phyloP scores from a whole-genome alignment of 78 protist genomes.

The Dictyostelium firmibasis region DNA sequence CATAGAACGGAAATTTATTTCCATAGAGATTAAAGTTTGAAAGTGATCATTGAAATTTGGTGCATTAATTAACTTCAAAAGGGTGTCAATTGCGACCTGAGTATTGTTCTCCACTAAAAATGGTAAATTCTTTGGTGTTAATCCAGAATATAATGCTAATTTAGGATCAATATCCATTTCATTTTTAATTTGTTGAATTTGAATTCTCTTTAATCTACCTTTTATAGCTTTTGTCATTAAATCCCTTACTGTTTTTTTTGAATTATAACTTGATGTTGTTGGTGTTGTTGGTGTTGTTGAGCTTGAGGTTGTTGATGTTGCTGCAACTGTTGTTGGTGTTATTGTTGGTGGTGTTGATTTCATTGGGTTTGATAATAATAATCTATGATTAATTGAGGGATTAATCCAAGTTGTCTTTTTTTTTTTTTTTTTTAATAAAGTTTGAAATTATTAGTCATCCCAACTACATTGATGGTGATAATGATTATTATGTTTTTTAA shows the following conservation, averaged over 20 bases:
- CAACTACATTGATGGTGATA: too few species aligned
- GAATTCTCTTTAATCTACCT: conserved; percentile 41
- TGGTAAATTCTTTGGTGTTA: conserved; percentile 85
- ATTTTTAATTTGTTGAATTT: conserved; percentile 32
- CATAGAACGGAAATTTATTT: conserved; percentile 87
- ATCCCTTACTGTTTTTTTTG: conserved; percentile 53
- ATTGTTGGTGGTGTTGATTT: background rate
- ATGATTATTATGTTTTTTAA: background rate
- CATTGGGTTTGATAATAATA: conserved; percentile 26
- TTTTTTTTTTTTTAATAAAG: background rate
- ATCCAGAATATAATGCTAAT: conserved; percentile 85
- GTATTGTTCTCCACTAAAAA: conserved; percentile 92
- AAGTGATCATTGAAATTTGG: conserved; percentile 83
- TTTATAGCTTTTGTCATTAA: conserved; percentile 65
- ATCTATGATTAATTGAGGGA: conserved; percentile 39
- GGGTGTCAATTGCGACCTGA: conserved; percentile 88
- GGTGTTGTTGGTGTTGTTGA: background rate
- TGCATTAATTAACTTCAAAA: conserved; percentile 84
- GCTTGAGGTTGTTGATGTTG: background rate
- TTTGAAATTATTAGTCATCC: background rate
- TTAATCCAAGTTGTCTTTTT: conserved; percentile 61
- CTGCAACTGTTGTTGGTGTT: background rate
- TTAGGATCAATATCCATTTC: conserved; percentile 68
- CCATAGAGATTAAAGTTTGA: conserved; percentile 91
- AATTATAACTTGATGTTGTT: background rate